Conservation (phyloP, 2,329 filamentous ascomycete genomes). For the Aureobasidium musti region DNA sequence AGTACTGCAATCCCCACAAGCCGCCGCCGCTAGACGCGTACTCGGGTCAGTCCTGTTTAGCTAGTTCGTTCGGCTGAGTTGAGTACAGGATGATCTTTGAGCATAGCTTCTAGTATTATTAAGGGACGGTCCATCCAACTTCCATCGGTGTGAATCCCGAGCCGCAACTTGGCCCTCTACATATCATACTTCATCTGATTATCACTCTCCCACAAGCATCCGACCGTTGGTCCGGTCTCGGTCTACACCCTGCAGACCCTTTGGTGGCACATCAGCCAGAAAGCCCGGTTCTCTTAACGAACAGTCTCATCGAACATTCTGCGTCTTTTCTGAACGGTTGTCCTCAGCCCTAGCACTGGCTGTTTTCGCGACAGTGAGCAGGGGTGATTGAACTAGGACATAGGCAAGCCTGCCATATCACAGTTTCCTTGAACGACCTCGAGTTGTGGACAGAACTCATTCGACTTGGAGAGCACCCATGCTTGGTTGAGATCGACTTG, state of each 20-base stretch:
- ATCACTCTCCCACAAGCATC: neutral
- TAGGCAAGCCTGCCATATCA: neutral
- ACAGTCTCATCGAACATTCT: conserved; percentile 3
- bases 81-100: neutral
- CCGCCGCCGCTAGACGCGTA: neutral
- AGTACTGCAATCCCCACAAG: conserved; percentile 21
- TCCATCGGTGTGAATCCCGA: neutral
- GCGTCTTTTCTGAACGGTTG: conserved; percentile 5
- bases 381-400: neutral
- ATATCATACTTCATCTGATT: conserved; percentile 3
- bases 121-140: conserved; percentile 3
- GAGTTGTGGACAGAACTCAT: neutral
- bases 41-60: neutral
- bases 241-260: conserved; percentile 15
- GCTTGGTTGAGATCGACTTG: neutral
- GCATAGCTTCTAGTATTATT: neutral
- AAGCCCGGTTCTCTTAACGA: conserved; percentile 9
- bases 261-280: conserved; percentile 3
- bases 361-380: neutral
- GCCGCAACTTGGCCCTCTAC: conserved; percentile 5
- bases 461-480: neutral
- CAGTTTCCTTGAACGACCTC: neutral
- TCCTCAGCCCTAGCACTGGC: conserved; percentile 13
- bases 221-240: conserved; percentile 17
- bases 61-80: conserved; percentile 9